Conservation (phyloP, 495 filamentous ascomycete species). For the Haplographium delicatum region DNA sequence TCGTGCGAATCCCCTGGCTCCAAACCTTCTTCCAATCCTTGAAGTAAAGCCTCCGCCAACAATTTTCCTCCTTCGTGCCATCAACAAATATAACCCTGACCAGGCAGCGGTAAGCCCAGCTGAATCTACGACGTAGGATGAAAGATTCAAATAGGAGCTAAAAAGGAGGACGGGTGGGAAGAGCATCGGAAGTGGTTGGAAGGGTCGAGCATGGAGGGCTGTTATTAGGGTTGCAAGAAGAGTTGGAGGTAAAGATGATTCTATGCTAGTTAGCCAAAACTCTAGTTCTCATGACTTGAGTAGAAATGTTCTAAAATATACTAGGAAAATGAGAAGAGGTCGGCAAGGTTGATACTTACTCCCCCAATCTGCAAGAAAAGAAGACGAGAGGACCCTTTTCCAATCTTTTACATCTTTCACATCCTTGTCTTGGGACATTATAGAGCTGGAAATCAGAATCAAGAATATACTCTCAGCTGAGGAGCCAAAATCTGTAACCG, state of each 20-base stretch:
- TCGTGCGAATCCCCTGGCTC: conserved; percentile 63
- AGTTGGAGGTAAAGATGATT: conserved; percentile 72
- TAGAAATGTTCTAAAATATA: no score
- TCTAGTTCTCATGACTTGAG: no score
- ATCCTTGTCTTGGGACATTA: no score
- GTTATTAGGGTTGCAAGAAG: conserved; percentile 74
- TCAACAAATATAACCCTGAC: conserved; percentile 76
- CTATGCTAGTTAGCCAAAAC: no score
- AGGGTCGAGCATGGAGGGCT: conserved; percentile 70
- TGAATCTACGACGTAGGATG: conserved; percentile 71
- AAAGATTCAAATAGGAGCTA: conserved; percentile 76
- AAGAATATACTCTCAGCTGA: no score
- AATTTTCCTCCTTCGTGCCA: conserved; percentile 55
- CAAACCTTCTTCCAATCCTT: conserved; percentile 53
- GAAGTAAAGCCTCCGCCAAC: conserved; percentile 11
- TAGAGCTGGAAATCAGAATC: no score
- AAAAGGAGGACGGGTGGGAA: conserved; percentile 84
- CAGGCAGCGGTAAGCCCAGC: conserved; percentile 83
- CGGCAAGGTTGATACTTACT: no score
- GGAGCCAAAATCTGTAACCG: no score
- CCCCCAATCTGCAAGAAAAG: conserved; percentile 69
- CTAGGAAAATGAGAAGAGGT: no score
- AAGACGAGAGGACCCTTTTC: no score
- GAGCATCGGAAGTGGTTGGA: conserved; percentile 68
- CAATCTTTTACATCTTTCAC: no score